Evolutionary conservation across 345 rosid genomes (phyloP).

Genomic region (Hypericum androsaemum): DNA sequence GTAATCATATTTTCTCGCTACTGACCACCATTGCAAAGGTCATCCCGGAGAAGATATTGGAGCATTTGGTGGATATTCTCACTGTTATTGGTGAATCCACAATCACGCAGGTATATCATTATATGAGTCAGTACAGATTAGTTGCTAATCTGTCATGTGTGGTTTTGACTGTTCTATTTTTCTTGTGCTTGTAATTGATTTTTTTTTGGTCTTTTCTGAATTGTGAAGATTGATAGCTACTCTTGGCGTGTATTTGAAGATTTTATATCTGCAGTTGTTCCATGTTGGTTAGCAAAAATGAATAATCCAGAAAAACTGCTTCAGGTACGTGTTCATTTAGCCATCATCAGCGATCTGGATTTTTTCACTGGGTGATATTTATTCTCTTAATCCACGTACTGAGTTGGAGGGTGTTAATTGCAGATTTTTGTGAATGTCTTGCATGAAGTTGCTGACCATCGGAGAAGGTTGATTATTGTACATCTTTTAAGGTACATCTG

Average conservation of each 20-base stretch:
- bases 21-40: constrained; percentile 52
- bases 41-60: constrained; percentile 52
- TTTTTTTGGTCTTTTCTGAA: neutral
- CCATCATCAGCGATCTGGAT: neutral
- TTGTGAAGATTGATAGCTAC: constrained; percentile 60
- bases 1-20: constrained; percentile 54
- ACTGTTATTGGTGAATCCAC: constrained; percentile 70
- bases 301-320: constrained; percentile 46
- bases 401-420: constrained; percentile 10
- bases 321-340: constrained; percentile 36
- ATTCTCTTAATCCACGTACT: constrained; percentile 2
- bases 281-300: constrained; percentile 68
- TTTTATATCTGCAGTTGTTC: constrained; percentile 68
- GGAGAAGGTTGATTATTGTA: constrained; percentile 59
- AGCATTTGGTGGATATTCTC: constrained; percentile 53
- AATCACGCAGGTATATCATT: constrained; percentile 59
- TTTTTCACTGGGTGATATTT: constrained; percentile 2
- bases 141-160: neutral
- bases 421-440: constrained; percentile 75
- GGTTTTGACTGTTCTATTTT: neutral
- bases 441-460: constrained; percentile 68
- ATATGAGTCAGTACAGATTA: constrained; percentile 5
- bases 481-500: constrained; percentile 61
- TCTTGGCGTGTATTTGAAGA: constrained; percentile 66
- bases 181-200: neutral